These are phyloP conservation scores for Aspergillus puulaauensis DNA, from an alignment of 2,329 filamentous ascomycete genomes.

Conservation along the genomic window DNA sequence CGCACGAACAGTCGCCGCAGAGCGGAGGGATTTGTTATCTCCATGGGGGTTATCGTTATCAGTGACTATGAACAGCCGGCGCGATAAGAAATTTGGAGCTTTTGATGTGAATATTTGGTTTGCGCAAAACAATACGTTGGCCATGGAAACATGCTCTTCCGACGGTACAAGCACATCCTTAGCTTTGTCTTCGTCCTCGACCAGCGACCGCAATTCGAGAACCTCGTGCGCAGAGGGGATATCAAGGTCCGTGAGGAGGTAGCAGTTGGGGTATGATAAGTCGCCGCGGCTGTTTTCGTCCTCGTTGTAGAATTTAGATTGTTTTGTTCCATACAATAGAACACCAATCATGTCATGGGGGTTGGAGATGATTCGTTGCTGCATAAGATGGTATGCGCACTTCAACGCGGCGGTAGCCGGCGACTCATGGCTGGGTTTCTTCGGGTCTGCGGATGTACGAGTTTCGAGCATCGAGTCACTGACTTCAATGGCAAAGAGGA, in stretches of 20 bases:
- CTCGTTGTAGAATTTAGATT: constrained; percentile 74
- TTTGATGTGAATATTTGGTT: constrained; percentile 96
- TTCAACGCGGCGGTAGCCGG: constrained; percentile 82
- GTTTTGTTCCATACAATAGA: constrained; percentile 83
- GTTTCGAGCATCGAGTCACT: constrained; percentile 79
- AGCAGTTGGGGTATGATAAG: constrained; percentile 82
- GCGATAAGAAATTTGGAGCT: constrained; percentile 88
- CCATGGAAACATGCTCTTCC: constrained; percentile 71
- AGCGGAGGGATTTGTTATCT: constrained; percentile 68
- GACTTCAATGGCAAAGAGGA: constrained; percentile 93
- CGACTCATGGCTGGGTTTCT: constrained; percentile 75
- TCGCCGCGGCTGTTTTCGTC: constrained; percentile 57
- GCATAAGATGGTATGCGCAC: constrained; percentile 93
- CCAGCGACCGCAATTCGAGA: constrained; percentile 71
- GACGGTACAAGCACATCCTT: constrained; percentile 69
- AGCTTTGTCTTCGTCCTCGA: constrained; percentile 74
- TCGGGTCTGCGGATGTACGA: constrained; percentile 64
- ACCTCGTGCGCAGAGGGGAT: constrained; percentile 85
- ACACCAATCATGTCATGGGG: constrained; percentile 98
- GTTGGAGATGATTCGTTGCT: constrained; percentile 96
- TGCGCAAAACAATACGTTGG: constrained; percentile 87
- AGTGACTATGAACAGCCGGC: constrained; percentile 92
- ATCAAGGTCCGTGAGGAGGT: constrained; percentile 84
- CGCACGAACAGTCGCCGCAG: constrained; percentile 78
- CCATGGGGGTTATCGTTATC: constrained; percentile 86